Conservation (phyloP, 257 asterid species). For the Solanum microdontum region DNA sequence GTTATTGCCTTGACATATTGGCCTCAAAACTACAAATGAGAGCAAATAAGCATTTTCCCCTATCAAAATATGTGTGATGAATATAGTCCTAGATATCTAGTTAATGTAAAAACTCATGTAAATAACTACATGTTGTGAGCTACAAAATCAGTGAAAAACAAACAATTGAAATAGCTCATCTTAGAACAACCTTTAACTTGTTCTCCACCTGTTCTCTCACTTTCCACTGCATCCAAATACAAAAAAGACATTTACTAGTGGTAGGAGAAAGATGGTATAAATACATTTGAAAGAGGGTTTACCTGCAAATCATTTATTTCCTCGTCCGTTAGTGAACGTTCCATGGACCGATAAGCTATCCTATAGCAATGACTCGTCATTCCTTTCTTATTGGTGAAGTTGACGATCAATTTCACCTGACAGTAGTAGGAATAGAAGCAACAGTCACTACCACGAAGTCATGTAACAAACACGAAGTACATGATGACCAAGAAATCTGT, state of each 20-base stretch:
- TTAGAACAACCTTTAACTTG: conserved; percentile 72
- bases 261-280: neutral
- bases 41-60: neutral
- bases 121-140: neutral
- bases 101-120: neutral
- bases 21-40: neutral
- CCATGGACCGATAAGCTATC: conserved; percentile 85
- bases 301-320: conserved; percentile 95
- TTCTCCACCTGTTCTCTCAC: conserved; percentile 78
- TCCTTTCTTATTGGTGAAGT: conserved; percentile 88
- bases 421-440: neutral
- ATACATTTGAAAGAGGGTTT: neutral
- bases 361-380: conserved; percentile 91
- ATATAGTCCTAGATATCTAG: neutral
- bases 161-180: conserved; percentile 31
- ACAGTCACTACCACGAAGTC: neutral
- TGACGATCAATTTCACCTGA: conserved; percentile 67
- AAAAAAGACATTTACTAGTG: neutral
- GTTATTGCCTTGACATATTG: neutral
- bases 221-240: conserved; percentile 51
- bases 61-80: neutral
- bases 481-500: neutral
- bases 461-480: neutral
- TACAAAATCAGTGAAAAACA: neutral
- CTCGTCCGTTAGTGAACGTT: conserved; percentile 79